phyloP scores from a whole-genome alignment of 2,329 filamentous ascomycete species.

The Geoglossum cookeanum region DNA sequence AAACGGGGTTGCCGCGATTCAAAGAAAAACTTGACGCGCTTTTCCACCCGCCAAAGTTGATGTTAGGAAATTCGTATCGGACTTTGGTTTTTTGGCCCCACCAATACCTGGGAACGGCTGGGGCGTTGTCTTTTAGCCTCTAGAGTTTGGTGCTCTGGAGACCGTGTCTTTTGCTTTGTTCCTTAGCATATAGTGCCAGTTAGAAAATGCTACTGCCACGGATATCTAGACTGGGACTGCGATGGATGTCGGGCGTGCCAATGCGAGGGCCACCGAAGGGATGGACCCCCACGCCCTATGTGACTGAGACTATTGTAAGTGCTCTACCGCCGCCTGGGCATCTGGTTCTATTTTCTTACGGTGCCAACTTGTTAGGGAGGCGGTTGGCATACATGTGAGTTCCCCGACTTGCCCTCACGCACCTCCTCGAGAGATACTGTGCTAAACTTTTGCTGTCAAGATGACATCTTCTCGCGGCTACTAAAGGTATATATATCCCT shows the following conservation, averaged over 20 bases:
- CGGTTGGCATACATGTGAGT: slow-evolving; percentile 56
- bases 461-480: slow-evolving; percentile 67
- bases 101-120: no score
- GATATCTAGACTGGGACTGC: neutral
- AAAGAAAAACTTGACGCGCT: no score
- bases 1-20: no score
- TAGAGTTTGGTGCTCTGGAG: neutral
- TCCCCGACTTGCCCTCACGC: neutral
- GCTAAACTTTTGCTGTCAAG: slow-evolving; percentile 23
- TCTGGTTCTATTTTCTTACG: slow-evolving; percentile 7
- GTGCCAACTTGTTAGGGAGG: slow-evolving; percentile 35
- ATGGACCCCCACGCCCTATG: slow-evolving; percentile 33
- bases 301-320: slow-evolving; percentile 36
- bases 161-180: neutral
- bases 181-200: no score
- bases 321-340: slow-evolving; percentile 7
- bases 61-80: no score
- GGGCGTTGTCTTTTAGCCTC: neutral
- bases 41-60: no score
- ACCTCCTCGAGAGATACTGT: neutral
- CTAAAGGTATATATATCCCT: slow-evolving; percentile 39
- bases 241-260: neutral
- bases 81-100: no score
- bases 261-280: slow-evolving; percentile 14
- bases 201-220: neutral